Evolutionary conservation across 1,139 yeast species (phyloP).

Genomic region (Magnusiomyces ingens): DNA sequence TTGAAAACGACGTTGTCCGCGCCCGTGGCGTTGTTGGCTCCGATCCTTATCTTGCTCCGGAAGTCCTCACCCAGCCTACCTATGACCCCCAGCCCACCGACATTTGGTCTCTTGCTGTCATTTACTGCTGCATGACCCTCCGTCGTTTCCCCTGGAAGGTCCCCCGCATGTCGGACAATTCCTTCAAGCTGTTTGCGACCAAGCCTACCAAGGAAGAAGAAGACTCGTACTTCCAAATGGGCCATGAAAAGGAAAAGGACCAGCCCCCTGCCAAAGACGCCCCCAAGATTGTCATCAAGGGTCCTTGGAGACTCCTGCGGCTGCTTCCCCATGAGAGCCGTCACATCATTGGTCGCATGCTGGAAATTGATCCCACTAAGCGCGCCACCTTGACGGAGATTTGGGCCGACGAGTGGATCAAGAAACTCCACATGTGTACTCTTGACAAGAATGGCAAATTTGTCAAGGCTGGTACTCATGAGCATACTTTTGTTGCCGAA

Average conservation of each 20-base stretch:
- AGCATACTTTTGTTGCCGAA: conserved; percentile 49
- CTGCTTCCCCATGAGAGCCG: conserved; percentile 82
- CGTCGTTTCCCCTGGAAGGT: conserved; percentile 97
- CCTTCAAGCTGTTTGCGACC: conserved; percentile 64
- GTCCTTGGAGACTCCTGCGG: conserved; percentile 85
- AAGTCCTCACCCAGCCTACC: conserved; percentile 62
- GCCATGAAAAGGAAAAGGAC: conserved; percentile 6
- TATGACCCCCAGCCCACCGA: conserved; percentile 94
- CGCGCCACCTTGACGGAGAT: conserved; percentile 70
- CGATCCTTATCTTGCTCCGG: conserved; percentile 97
- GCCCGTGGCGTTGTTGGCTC: conserved; percentile 96
- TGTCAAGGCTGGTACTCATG: conserved; percentile 46
- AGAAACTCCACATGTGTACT: conserved; percentile 43
- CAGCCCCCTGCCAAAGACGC: conserved; percentile 19
- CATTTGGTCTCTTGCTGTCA: conserved; percentile 92
- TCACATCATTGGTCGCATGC: conserved; percentile 67
- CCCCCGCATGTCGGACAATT: conserved; percentile 79
- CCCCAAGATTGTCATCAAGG: conserved; percentile 36
- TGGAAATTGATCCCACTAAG: conserved; percentile 56
- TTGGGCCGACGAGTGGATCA: conserved; percentile 63
- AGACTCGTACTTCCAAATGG: conserved; percentile 16
- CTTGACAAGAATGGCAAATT: conserved; percentile 40
- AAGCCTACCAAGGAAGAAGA: conserved; percentile 21
- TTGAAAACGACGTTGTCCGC: conserved; percentile 65
- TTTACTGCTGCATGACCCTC: conserved; percentile 91